Evolutionary conservation across 805 yeast species (phyloP).

Genomic region (Saturnispora serradocipensis): DNA sequence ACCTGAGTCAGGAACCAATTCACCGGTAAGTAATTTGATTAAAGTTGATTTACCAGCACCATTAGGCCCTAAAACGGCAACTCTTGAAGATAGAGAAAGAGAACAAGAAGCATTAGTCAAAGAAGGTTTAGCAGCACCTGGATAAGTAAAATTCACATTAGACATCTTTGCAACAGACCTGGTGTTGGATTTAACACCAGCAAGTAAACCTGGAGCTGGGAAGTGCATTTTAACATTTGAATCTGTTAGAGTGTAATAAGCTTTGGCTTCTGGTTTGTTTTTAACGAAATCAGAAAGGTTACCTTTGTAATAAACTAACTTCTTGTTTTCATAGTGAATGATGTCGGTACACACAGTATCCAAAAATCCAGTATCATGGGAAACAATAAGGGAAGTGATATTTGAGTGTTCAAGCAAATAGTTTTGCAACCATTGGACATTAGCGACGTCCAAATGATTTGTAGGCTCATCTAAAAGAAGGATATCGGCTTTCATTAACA

Average conservation of each 20-base stretch:
- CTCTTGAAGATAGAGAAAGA: slow-evolving; percentile 91
- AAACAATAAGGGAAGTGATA: slow-evolving; percentile 89
- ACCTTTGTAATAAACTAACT: slow-evolving; percentile 92
- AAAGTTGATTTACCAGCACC: slow-evolving; percentile 99
- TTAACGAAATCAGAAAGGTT: slow-evolving; percentile 87
- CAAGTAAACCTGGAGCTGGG: slow-evolving; percentile 95
- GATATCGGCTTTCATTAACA: slow-evolving; percentile 95
- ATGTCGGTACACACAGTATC: slow-evolving; percentile 95
- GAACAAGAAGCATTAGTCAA: slow-evolving; percentile 74
- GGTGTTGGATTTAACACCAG: slow-evolving; percentile 95
- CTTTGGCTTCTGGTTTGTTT: slow-evolving; percentile 90
- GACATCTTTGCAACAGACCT: slow-evolving; percentile 72
- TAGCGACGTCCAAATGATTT: slow-evolving; percentile 90
- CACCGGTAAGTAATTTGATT: slow-evolving; percentile 89
- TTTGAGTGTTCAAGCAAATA: slow-evolving; percentile 74
- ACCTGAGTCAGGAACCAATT: slow-evolving; percentile 77
- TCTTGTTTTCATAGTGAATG: slow-evolving; percentile 91
- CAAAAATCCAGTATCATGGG: slow-evolving; percentile 95
- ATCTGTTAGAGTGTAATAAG: slow-evolving; percentile 90
- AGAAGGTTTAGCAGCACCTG: slow-evolving; percentile 82
- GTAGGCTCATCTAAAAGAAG: slow-evolving; percentile 95
- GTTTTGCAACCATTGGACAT: slow-evolving; percentile 90
- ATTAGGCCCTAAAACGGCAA: slow-evolving; percentile 93
- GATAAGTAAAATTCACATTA: slow-evolving; percentile 80
- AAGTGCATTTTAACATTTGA: slow-evolving; percentile 91